Percentiles rank a stretch among this genome's conserved stretches.
These are phyloP conservation scores for Candida alai DNA, from an alignment of 805 yeast genomes.

Conservation along the genomic window DNA sequence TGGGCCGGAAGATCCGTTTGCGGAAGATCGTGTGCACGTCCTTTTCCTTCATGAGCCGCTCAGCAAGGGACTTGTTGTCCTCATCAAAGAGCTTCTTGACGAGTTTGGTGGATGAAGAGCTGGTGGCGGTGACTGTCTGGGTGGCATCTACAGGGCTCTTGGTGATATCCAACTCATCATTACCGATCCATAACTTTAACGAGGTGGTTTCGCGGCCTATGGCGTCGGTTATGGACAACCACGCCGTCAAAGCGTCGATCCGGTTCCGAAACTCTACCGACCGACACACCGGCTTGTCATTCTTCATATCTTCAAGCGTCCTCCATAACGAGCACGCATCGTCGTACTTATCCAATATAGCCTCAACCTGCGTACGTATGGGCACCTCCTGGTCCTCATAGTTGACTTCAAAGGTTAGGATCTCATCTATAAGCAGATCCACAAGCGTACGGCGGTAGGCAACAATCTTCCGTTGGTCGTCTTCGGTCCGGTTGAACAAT, in stretches of 20 bases:
- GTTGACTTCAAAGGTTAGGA: slow-evolving; percentile 58
- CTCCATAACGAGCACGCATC: slow-evolving; percentile 76
- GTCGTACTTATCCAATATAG: slow-evolving; percentile 57
- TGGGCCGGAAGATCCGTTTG: slow-evolving; percentile 59
- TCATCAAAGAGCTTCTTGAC: slow-evolving; percentile 47
- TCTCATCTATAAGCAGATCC: slow-evolving; percentile 67
- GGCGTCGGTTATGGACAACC: slow-evolving; percentile 74
- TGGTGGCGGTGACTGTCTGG: slow-evolving; percentile 12
- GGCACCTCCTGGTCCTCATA: slow-evolving; percentile 31
- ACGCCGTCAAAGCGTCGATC: slow-evolving; percentile 75
- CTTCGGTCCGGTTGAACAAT: slow-evolving; percentile 72
- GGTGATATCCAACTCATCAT: slow-evolving; percentile 67
- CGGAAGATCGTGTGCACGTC: slow-evolving; percentile 70
- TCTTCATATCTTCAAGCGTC: slow-evolving; percentile 69
- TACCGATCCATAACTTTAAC: slow-evolving; percentile 79
- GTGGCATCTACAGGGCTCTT: slow-evolving; percentile 23
- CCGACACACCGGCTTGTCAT: slow-evolving; percentile 70
- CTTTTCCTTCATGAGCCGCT: slow-evolving; percentile 74
- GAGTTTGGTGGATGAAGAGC: slow-evolving; percentile 11
- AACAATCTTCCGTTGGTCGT: slow-evolving; percentile 69
- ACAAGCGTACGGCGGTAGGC: slow-evolving; percentile 67
- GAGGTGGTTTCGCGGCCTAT: slow-evolving; percentile 58
- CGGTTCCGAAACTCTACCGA: slow-evolving; percentile 59
- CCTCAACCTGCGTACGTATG: slow-evolving; percentile 47
- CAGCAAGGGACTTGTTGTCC: slow-evolving; percentile 69